Evolutionary conservation across 495 filamentous ascomycete species (phyloP).

Genomic region (Talaromyces borbonicus): DNA sequence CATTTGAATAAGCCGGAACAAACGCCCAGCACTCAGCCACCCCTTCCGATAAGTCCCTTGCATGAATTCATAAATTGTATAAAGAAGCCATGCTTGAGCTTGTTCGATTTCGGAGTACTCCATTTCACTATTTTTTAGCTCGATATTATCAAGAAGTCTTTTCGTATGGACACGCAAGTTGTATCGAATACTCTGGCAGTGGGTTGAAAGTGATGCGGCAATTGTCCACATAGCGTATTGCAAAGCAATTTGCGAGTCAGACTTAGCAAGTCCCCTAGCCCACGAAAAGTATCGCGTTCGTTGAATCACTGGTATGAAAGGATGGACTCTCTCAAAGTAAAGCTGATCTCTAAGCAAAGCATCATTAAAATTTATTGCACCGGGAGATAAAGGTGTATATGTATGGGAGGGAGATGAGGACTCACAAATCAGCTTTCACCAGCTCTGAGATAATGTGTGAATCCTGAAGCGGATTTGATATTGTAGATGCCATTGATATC

Average conservation of each 20-base stretch:
- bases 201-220: slow-evolving; percentile 41
- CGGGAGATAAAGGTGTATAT: no score
- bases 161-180: slow-evolving; percentile 38
- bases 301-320: slow-evolving; percentile 43
- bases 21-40: slow-evolving; percentile 43
- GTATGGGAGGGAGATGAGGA: background rate
- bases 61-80: slow-evolving; percentile 39
- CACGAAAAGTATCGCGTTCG: slow-evolving; percentile 34
- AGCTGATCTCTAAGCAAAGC: slow-evolving; percentile 39
- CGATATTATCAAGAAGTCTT: slow-evolving; percentile 32
- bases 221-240: slow-evolving; percentile 49
- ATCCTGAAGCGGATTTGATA: background rate
- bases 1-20: slow-evolving; percentile 41
- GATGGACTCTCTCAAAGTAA: slow-evolving; percentile 50
- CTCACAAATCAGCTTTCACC: slow-evolving; percentile 36
- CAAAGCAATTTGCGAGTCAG: slow-evolving; percentile 29
- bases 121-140: slow-evolving; percentile 11
- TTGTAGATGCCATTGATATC: background rate
- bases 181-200: slow-evolving; percentile 38
- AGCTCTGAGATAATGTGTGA: slow-evolving; percentile 11
- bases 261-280: slow-evolving; percentile 14
- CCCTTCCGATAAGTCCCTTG: slow-evolving; percentile 31
- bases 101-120: slow-evolving; percentile 15
- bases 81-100: slow-evolving; percentile 41
- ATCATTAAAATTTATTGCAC: no score